These are phyloP conservation scores for Solanum chaucha DNA, from an alignment of 257 asterid genomes.

Conservation along the genomic window DNA sequence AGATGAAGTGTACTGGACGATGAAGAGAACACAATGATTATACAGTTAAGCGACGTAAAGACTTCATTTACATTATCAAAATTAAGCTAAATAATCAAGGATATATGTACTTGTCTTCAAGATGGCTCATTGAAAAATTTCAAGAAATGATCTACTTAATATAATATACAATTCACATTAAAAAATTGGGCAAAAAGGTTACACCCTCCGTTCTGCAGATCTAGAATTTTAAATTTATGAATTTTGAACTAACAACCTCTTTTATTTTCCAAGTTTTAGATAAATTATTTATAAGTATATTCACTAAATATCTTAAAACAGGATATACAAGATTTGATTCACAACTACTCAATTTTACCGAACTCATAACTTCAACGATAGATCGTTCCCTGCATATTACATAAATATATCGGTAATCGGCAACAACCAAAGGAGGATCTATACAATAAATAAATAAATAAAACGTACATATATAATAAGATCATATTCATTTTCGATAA, in stretches of 20 bases:
- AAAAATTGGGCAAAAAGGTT: background rate
- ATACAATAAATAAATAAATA: background rate
- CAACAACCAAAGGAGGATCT: background rate
- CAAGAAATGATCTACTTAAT: background rate
- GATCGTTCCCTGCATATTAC: background rate
- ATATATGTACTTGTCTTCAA: background rate
- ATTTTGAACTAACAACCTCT: background rate
- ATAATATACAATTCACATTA: background rate
- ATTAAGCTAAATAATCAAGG: background rate
- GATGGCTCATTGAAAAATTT: background rate
- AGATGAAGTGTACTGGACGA: background rate
- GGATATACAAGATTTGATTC: background rate
- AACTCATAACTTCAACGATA: background rate
- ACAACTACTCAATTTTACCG: background rate
- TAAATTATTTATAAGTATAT: background rate
- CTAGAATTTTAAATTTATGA: background rate
- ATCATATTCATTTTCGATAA: background rate
- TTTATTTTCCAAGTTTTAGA: background rate
- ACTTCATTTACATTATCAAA: background rate
- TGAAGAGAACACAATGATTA: background rate
- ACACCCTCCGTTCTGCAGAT: background rate
- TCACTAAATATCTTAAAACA: background rate
- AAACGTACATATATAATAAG: background rate
- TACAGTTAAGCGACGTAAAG: background rate
- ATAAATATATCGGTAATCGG: background rate